Percentiles rank a stretch among this genome's conserved stretches.
phyloP scores from a whole-genome alignment of 2,329 filamentous ascomycete genomes.

The Fusarium sp. region DNA sequence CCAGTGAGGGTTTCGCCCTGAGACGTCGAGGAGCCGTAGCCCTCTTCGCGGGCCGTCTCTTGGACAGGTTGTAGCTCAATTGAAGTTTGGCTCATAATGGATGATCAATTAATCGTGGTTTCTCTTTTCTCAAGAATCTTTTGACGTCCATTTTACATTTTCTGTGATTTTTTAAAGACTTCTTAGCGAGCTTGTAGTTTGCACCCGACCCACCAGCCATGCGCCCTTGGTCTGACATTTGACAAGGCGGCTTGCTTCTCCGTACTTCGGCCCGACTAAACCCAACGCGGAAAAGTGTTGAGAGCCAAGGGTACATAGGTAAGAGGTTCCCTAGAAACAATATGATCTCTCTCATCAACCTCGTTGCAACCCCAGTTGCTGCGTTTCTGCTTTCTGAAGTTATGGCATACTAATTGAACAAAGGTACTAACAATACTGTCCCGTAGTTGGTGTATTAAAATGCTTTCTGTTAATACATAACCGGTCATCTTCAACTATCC shows the following conservation, averaged over 20 bases:
- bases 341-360: no score
- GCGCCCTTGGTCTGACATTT: slow-evolving; percentile 16
- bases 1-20: slow-evolving; percentile 4
- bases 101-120: neutral
- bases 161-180: neutral
- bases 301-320: no score
- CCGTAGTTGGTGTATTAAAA: no score
- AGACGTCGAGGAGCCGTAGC: neutral
- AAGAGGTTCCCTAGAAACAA: no score
- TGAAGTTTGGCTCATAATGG: neutral
- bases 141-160: neutral
- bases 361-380: no score
- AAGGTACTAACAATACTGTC: no score
- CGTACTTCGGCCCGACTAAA: no score
- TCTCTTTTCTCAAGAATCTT: neutral
- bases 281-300: neutral
- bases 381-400: no score
- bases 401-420: no score
- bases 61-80: slow-evolving; percentile 2
- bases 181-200: neutral
- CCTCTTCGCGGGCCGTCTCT: neutral
- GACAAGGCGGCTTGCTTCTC: neutral
- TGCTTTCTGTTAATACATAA: no score
- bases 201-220: neutral
- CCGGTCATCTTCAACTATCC: no score